These are phyloP conservation scores for Rhodotorula sp. DNA, from an alignment of 1,284 basidiomycete genomes.

Conservation along the genomic window DNA sequence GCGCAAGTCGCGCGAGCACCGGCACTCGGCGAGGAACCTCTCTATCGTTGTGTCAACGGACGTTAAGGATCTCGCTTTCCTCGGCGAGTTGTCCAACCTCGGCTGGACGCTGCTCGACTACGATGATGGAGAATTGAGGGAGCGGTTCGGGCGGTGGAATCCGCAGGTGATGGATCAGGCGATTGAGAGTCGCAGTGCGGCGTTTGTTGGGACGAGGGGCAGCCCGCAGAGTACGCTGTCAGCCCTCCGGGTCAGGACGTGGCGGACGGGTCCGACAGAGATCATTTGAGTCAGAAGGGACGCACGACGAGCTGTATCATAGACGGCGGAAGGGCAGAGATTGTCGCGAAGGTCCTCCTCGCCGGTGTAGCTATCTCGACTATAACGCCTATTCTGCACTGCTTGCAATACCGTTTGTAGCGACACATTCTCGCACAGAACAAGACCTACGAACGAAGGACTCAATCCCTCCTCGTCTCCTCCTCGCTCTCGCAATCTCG, in stretches of 20 bases:
- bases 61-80: constrained; percentile 35
- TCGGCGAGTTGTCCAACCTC: constrained; percentile 33
- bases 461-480: no score
- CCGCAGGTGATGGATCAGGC: constrained; percentile 30
- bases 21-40: constrained; percentile 29
- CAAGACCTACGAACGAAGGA: not conserved
- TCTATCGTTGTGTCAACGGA: constrained; percentile 38
- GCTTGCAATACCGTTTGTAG: no score
- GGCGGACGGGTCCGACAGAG: constrained; percentile 32
- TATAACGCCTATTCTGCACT: no score
- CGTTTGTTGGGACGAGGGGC: constrained; percentile 35
- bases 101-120: constrained; percentile 39
- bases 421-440: not conserved
- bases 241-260: constrained; percentile 29
- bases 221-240: constrained; percentile 29
- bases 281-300: constrained; percentile 14
- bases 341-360: no score
- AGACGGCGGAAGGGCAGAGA: no score
- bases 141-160: constrained; percentile 30
- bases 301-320: not conserved
- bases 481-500: no score
- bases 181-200: constrained; percentile 27
- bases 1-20: constrained; percentile 32
- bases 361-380: no score
- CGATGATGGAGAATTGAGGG: constrained; percentile 33